A percentile compares a stretch with the other conserved stretches of the same genome.
These are phyloP conservation scores for Plasmodium vivax DNA, from an alignment of 169 alveolate species.

Conservation along the genomic window DNA sequence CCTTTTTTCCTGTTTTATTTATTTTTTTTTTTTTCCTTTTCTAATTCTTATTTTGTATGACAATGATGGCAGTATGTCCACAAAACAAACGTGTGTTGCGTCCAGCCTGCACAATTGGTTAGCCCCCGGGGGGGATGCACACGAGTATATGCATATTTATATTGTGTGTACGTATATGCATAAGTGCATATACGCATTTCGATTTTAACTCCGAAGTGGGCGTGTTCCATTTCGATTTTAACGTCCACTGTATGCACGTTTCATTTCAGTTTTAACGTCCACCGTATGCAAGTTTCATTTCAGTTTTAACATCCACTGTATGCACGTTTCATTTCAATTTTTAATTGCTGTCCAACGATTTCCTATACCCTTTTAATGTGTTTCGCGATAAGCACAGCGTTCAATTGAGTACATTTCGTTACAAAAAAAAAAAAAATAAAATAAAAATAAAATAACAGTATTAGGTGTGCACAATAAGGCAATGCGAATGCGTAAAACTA, in stretches of 20 bases:
- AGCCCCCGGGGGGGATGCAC: neutral
- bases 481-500: neutral
- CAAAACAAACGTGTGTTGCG: neutral
- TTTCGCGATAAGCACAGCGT: neutral
- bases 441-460: neutral
- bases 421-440: constrained; percentile 18
- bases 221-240: neutral
- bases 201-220: neutral
- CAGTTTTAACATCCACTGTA: neutral
- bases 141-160: neutral
- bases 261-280: neutral
- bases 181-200: neutral
- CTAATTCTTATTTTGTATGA: neutral
- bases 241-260: neutral
- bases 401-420: neutral
- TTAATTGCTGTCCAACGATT: neutral
- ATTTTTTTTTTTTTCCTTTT: neutral
- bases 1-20: neutral
- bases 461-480: neutral
- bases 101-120: neutral
- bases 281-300: neutral
- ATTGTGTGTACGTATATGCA: too few species aligned
- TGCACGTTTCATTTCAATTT: neutral
- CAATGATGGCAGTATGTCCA: neutral
- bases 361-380: neutral